These are phyloP conservation scores for Cucumis cinereus DNA, from an alignment of 306 rosid species.

Conservation along the genomic window DNA sequence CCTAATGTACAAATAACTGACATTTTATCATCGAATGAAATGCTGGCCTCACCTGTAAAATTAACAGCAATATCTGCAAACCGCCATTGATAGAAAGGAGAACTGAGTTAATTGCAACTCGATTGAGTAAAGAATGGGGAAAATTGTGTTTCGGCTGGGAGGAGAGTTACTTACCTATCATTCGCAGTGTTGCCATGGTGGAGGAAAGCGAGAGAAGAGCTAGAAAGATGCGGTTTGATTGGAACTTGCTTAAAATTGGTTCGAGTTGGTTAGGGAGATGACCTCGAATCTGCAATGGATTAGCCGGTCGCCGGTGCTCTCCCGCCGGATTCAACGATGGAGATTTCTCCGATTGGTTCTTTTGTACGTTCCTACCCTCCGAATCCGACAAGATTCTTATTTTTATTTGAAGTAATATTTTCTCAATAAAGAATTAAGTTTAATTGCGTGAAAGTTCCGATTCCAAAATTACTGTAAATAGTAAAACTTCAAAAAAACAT, in stretches of 20 bases:
- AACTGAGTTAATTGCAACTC: conserved; percentile 15
- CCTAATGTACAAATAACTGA: background rate
- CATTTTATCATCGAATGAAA: conserved; percentile 31
- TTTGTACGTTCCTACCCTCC: background rate
- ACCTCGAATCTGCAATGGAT: background rate
- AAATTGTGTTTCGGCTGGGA: background rate
- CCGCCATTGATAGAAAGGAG: background rate
- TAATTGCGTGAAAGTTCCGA: no score
- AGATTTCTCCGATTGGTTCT: background rate
- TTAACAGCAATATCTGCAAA: conserved; percentile 73
- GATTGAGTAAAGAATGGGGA: background rate
- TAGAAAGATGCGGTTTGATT: background rate
- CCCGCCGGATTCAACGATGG: background rate
- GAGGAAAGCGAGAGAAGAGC: background rate
- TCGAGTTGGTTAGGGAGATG: background rate
- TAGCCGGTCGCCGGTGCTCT: background rate
- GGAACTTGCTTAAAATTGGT: background rate
- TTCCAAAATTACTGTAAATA: no score
- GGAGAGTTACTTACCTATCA: conserved; percentile 45
- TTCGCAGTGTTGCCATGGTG: conserved; percentile 48
- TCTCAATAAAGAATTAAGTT: no score
- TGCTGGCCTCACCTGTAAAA: conserved; percentile 67
- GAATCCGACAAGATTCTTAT: background rate
- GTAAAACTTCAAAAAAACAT: no score
- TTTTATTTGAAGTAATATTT: no score